Evolutionary conservation across 306 rosid genomes (phyloP).

Genomic region (Quillaja saponaria): DNA sequence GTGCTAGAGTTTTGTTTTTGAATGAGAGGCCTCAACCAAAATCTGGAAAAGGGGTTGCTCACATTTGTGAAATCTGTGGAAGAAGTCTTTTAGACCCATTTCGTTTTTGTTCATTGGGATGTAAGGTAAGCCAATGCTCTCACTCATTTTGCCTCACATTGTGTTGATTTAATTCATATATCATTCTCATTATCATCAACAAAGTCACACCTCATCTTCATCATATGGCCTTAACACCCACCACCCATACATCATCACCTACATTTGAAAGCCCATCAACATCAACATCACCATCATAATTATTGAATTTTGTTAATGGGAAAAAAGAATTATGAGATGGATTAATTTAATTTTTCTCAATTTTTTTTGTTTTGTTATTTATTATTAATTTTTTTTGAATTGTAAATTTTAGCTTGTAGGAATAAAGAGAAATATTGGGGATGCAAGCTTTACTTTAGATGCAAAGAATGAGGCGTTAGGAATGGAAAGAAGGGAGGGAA

Average conservation of each 20-base stretch:
- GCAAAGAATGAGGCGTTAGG: constrained; percentile 40
- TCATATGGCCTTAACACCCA: constrained; percentile 53
- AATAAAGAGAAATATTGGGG: constrained; percentile 45
- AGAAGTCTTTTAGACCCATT: constrained; percentile 65
- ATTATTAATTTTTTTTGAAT: not conserved
- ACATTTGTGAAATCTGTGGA: constrained; percentile 53
- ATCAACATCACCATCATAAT: constrained; percentile 42
- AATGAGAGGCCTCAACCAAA: constrained; percentile 71
- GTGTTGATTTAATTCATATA: constrained; percentile 22
- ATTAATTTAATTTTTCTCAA: not conserved
- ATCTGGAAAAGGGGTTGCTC: constrained; percentile 37
- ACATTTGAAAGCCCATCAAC: constrained; percentile 49
- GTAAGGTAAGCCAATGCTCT: constrained; percentile 70
- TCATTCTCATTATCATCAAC: constrained; percentile 40
- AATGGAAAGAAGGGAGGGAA: constrained; percentile 49
- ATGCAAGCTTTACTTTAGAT: constrained; percentile 43
- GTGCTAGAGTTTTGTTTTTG: constrained; percentile 66
- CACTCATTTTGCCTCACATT: constrained; percentile 5
- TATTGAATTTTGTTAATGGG: too few relatives aligned
- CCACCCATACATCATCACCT: constrained; percentile 67
- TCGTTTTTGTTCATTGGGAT: constrained; percentile 76
- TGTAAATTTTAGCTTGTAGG: constrained; percentile 36
- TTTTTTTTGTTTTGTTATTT: not conserved
- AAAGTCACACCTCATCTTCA: constrained; percentile 41
- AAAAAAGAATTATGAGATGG: constrained; percentile 15